Conservation (phyloP, 805 yeast genomes). For the Pichia insulana region DNA sequence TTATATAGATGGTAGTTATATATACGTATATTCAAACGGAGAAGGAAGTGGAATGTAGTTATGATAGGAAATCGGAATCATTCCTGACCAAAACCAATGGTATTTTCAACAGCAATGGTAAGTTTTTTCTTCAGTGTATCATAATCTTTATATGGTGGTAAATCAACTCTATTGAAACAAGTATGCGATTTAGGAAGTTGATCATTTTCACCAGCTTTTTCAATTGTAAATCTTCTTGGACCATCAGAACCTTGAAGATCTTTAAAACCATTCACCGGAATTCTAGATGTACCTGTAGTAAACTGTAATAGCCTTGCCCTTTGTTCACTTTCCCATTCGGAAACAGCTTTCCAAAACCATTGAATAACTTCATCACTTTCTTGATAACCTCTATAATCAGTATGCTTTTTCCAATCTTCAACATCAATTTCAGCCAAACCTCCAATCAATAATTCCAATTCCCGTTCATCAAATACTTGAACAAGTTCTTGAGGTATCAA, state of each 20-base stretch:
- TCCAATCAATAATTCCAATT: slow-evolving; percentile 90
- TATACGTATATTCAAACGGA: too few species aligned
- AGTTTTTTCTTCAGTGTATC: slow-evolving; percentile 82
- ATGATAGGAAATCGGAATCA: slow-evolving; percentile 25
- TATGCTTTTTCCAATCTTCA: slow-evolving; percentile 98
- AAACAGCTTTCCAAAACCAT: slow-evolving; percentile 97
- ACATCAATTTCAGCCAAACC: slow-evolving; percentile 97
- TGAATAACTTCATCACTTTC: slow-evolving; percentile 94
- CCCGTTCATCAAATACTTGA: slow-evolving; percentile 96
- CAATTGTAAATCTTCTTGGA: slow-evolving; percentile 97
- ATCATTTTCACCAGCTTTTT: slow-evolving; percentile 89
- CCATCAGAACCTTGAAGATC: slow-evolving; percentile 99
- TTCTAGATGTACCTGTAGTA: slow-evolving; percentile 98
- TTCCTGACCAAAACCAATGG: slow-evolving; percentile 98
- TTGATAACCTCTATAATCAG: slow-evolving; percentile 96
- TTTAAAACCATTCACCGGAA: slow-evolving; percentile 97
- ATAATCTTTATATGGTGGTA: slow-evolving; percentile 85
- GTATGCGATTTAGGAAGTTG: slow-evolving; percentile 97
- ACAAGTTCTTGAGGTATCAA: slow-evolving; percentile 94
- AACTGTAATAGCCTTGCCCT: slow-evolving; percentile 92
- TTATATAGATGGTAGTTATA: too few species aligned
- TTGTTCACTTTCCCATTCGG: slow-evolving; percentile 94
- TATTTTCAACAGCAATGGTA: slow-evolving; percentile 95
- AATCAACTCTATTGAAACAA: slow-evolving; percentile 96
- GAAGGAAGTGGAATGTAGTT: too few species aligned